These are phyloP conservation scores for Eimeria mitis DNA, from an alignment of 169 alveolate species.

Conservation along the genomic window DNA sequence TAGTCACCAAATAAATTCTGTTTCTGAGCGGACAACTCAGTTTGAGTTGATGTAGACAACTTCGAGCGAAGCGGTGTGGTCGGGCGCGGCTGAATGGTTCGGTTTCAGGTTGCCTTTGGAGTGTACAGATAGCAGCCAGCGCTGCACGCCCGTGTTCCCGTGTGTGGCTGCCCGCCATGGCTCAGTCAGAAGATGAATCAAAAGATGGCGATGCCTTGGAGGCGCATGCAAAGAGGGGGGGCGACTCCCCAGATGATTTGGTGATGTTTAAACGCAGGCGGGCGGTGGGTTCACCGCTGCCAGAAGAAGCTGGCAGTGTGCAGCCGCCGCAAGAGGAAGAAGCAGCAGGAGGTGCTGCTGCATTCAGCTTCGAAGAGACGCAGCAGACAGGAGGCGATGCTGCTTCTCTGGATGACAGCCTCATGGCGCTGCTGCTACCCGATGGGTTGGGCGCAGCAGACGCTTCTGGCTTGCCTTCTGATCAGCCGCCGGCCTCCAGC, in stretches of 20 bases:
- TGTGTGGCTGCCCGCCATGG: not conserved
- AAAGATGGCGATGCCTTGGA: not conserved
- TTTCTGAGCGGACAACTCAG: not conserved
- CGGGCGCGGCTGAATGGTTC: too few species aligned
- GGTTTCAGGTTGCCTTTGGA: too few species aligned
- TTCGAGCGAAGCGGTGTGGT: not conserved
- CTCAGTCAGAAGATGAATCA: not conserved
- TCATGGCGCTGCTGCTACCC: constrained; percentile 59
- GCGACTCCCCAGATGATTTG: not conserved
- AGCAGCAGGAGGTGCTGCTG: not conserved
- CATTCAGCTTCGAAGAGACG: not conserved
- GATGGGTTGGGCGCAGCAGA: not conserved
- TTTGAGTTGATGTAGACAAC: not conserved
- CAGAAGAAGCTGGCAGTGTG: not conserved
- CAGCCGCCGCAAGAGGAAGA: not conserved
- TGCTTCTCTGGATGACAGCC: constrained; percentile 25
- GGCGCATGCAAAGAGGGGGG: not conserved
- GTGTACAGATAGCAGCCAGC: not conserved
- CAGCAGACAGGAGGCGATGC: constrained; percentile 16
- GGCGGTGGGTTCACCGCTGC: not conserved
- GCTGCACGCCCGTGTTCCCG: not conserved
- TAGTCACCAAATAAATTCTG: too few species aligned
- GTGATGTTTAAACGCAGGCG: not conserved
- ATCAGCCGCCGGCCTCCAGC: not conserved
- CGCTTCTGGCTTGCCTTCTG: not conserved